Base-by-base conservation (phyloP, 805 yeast species). In the Teunomyces lycoperdinae region DNA sequence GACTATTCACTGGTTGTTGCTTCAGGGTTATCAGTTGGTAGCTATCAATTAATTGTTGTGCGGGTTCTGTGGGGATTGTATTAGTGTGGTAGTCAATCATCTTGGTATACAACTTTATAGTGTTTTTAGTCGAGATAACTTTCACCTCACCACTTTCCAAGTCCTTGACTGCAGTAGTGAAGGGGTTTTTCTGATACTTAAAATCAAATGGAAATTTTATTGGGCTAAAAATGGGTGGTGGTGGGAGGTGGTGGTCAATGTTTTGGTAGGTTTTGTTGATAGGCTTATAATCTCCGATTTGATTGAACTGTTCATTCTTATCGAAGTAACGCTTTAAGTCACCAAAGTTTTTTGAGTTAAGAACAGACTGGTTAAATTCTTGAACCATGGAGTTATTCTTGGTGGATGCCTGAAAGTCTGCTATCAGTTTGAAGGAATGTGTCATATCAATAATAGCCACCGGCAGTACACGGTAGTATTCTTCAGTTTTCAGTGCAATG, bases 211-310 rank as follows among this genome's bases (percentile, higher is more conserved):
- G 96, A 45, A 87, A 80, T 32, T 83, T 78, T 10, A 85, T 80
- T 38, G 85, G 80, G 0, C 96, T 84, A 53, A 89, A 87, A 45
- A 87, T 68, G 2, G 97, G 90, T 4, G 97, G 95, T 0, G 98
- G 96, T 1, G 95, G 85, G 11, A 91, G 58, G 50, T 85, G 84
- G 48, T 80, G 76, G 47, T 78, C 74, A 34, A 58, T 66, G 48
- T 71, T 70, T 10, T 52, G 57, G 27, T 43, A 50, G 50, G 62
- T 68, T 4, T 45, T 48, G 26, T 33, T 54, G 35, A 50, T 49
- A 32, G 61, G 58, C 43, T 58, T 57, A 49, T 53, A 66, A 55
- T 68, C 75, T 43, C 56, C 50, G 10, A 67, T 58, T 40, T 58
- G 61, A 8, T 49, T 44, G 33, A 70, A 62, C 17, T 54, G 49